Evolutionary conservation across 352 stramenopile species (phyloP).

Genomic region (Globisporangium spiculum): DNA sequence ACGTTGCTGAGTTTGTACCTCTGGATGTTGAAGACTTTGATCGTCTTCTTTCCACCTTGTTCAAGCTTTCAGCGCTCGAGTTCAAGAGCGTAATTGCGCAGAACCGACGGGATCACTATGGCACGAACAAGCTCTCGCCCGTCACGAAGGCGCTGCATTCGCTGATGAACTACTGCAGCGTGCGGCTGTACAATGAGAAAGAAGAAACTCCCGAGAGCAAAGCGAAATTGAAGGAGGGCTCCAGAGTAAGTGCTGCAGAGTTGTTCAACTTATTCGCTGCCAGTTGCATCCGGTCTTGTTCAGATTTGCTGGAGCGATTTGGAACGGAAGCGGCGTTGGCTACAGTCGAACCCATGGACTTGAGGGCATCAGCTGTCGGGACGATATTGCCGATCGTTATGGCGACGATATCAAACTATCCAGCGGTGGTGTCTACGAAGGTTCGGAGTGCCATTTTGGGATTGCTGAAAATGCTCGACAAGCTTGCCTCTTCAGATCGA

Average conservation of each 20-base stretch:
- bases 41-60: conserved; percentile 31
- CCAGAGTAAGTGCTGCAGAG: conserved; percentile 13
- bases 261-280: conserved; percentile 46
- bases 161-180: conserved; percentile 46
- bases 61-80: conserved; percentile 35
- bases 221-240: conserved; percentile 11
- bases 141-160: conserved; percentile 42
- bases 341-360: not conserved
- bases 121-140: conserved; percentile 18
- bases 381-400: conserved; percentile 49
- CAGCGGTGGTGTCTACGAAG: conserved; percentile 27
- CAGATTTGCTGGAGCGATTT: conserved; percentile 25
- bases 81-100: conserved; percentile 12
- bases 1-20: conserved; percentile 39
- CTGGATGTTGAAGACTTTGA: conserved; percentile 24
- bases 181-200: conserved; percentile 34
- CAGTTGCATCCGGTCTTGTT: conserved; percentile 33
- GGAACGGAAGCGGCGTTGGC: not conserved
- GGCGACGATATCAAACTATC: conserved; percentile 41
- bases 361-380: conserved; percentile 35
- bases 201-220: conserved; percentile 20
- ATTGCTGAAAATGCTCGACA: conserved; percentile 35
- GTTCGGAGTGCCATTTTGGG: conserved; percentile 24
- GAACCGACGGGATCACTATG: not conserved
- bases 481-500: conserved; percentile 7